phyloP scores from a whole-genome alignment of 441 rosid species.

The Manihot esculenta region DNA sequence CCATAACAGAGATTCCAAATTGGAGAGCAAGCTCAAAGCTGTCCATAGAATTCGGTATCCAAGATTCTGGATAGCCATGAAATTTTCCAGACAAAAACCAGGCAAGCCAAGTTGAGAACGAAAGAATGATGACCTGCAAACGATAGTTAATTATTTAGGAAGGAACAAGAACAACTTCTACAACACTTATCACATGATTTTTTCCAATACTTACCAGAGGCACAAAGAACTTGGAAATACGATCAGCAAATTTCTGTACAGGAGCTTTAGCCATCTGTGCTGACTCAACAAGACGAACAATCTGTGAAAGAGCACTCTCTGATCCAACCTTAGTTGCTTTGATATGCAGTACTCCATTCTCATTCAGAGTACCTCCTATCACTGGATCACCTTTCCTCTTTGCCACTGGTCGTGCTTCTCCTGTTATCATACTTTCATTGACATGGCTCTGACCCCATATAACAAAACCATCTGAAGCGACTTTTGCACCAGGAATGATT shows the following conservation, averaged over 20 bases:
- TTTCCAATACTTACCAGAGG: constrained; percentile 60
- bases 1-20: constrained; percentile 96
- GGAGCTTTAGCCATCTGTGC: constrained; percentile 99
- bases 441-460: constrained; percentile 93
- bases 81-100: constrained; percentile 84
- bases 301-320: constrained; percentile 91
- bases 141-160: not conserved
- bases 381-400: constrained; percentile 81
- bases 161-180: not conserved
- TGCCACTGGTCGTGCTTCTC: constrained; percentile 84
- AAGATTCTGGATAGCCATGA: constrained; percentile 70
- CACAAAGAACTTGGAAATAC: constrained; percentile 81
- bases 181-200: not conserved
- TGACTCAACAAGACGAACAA: constrained; percentile 86
- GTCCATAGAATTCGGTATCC: constrained; percentile 92
- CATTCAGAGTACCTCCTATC: constrained; percentile 89
- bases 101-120: constrained; percentile 80
- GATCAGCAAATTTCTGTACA: constrained; percentile 92
- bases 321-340: constrained; percentile 85
- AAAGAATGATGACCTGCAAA: constrained; percentile 65
- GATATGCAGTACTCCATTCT: constrained; percentile 78
- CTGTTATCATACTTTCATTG: constrained; percentile 97
- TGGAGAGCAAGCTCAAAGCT: constrained; percentile 90
- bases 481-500: constrained; percentile 82
- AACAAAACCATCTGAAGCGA: constrained; percentile 90